Percentiles rank a stretch among this genome's conserved stretches.
These are phyloP conservation scores for Trypanosoma platydactyli DNA, from an alignment of 208 protist species.

Conservation along the genomic window DNA sequence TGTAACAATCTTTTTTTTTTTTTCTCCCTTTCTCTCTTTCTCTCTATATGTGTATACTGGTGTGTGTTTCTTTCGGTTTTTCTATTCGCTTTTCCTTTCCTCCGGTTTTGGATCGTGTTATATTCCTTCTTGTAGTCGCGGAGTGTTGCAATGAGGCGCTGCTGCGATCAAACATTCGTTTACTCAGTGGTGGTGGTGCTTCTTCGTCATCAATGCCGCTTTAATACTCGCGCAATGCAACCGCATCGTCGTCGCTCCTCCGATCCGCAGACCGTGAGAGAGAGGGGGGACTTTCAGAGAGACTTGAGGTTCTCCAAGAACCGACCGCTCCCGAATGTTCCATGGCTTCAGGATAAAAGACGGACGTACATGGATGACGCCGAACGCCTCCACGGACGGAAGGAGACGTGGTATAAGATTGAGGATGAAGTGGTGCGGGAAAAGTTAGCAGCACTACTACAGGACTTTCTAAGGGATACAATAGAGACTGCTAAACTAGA, in stretches of 20 bases:
- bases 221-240: slow-evolving; percentile 6
- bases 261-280: slow-evolving; percentile 69
- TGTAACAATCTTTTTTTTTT: slow-evolving; percentile 13
- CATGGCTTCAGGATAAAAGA: slow-evolving; percentile 70
- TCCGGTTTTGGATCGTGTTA: neutral
- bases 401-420: slow-evolving; percentile 74
- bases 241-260: slow-evolving; percentile 69
- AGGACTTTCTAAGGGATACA: slow-evolving; percentile 80
- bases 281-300: slow-evolving; percentile 72
- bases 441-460: slow-evolving; percentile 73
- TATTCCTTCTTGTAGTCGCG: neutral
- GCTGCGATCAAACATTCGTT: neutral
- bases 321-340: slow-evolving; percentile 66
- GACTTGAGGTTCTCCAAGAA: slow-evolving; percentile 74
- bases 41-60: neutral
- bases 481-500: slow-evolving; percentile 64
- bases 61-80: neutral
- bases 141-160: slow-evolving; percentile 15
- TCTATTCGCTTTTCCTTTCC: neutral
- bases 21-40: neutral
- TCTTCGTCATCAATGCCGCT: slow-evolving; percentile 7
- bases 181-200: neutral
- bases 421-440: slow-evolving; percentile 64
- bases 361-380: slow-evolving; percentile 89
- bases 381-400: slow-evolving; percentile 85